Percentiles rank a stretch among this genome's conserved stretches.
Conservation (phyloP, 1,284 basidiomycete species). For the Ustilago shanxiensis region DNA sequence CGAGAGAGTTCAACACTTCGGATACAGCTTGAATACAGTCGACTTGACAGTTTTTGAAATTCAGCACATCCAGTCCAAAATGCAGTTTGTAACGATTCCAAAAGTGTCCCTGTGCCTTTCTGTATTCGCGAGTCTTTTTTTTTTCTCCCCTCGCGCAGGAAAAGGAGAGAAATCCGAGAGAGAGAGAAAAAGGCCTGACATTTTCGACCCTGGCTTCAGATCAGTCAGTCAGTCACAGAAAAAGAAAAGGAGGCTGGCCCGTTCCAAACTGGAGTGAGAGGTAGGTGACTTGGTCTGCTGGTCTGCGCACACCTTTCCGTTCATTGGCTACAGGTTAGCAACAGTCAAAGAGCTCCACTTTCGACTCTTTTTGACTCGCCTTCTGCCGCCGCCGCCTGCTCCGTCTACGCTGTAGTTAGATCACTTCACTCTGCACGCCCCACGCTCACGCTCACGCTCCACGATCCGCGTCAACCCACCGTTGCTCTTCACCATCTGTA, state of each 20-base stretch:
- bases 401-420: neutral
- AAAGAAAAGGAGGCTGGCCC: constrained; percentile 9
- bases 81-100: neutral
- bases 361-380: constrained; percentile 1
- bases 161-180: constrained; percentile 1
- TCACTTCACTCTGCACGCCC: constrained; percentile 36
- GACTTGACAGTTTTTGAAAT: neutral
- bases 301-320: constrained; percentile 9
- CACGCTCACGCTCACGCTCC: constrained; percentile 30
- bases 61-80: neutral
- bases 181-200: neutral
- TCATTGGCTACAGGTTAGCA: constrained; percentile 4
- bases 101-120: neutral
- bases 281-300: constrained; percentile 22
- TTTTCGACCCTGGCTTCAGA: constrained; percentile 8
- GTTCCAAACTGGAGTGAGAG: neutral
- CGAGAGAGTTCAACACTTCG: constrained; percentile 2
- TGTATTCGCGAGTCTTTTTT: neutral
- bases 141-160: constrained; percentile 10
- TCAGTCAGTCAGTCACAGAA: constrained; percentile 8
- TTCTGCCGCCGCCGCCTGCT: neutral
- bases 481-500: constrained; percentile 13
- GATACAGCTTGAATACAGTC: neutral
- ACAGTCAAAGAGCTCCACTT: constrained; percentile 10
- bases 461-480: constrained; percentile 13